phyloP scores from a whole-genome alignment of 352 stramenopile species.

The Sclerospora graminicola region DNA sequence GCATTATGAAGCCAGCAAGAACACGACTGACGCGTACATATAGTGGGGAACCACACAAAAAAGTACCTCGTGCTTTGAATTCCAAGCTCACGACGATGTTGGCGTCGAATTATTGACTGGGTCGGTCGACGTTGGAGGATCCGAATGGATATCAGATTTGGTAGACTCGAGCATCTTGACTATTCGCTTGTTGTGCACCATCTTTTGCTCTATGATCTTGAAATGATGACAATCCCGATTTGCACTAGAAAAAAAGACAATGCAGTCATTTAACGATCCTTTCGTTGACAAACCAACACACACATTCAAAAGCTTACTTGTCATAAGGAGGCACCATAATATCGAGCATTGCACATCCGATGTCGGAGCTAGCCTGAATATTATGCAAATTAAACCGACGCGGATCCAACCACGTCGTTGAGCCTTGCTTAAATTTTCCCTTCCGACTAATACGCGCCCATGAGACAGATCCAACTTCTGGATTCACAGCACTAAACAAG shows the following conservation, averaged over 20 bases:
- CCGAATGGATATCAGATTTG: conserved; percentile 57
- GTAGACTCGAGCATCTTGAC: conserved; percentile 69
- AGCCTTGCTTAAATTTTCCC: conserved; percentile 39
- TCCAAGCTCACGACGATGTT: conserved; percentile 16
- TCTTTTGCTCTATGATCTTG: conserved; percentile 48
- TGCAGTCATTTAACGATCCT: too few relatives aligned
- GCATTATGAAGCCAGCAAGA: too few relatives aligned
- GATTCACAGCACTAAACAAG: conserved; percentile 20
- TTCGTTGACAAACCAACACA: too few relatives aligned
- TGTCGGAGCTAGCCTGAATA: conserved; percentile 56
- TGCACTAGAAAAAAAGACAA: conserved; percentile 34
- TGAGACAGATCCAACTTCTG: conserved; percentile 31
- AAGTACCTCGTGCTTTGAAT: conserved; percentile 2
- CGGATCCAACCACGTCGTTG: conserved; percentile 74
- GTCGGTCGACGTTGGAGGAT: conserved; percentile 24
- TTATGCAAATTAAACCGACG: conserved; percentile 77
- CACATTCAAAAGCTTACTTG: conserved; percentile 49
- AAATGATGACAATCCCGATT: conserved; percentile 75
- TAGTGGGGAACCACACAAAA: not conserved
- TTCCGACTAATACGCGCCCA: conserved; percentile 57
- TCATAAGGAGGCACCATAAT: conserved; percentile 84
- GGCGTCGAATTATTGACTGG: conserved; percentile 22
- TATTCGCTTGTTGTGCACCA: conserved; percentile 40
- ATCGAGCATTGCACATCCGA: conserved; percentile 69
- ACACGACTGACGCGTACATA: not conserved